phyloP scores from a whole-genome alignment of 495 filamentous ascomycete genomes.

The Parathielavia appendiculata region DNA sequence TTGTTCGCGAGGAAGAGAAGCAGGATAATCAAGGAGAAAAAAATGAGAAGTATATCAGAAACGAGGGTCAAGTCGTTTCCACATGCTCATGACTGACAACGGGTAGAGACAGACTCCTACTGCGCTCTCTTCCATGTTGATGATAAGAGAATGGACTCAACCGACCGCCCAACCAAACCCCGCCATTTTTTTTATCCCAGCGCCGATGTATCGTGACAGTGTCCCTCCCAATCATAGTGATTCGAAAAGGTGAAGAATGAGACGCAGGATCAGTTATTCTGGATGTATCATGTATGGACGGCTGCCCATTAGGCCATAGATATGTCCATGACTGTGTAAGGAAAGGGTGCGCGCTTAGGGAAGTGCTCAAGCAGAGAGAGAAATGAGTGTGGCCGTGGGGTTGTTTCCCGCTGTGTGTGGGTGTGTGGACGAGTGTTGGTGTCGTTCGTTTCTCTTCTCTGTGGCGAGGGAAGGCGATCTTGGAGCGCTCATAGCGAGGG shows the following conservation, averaged over 20 bases:
- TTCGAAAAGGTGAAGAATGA: not conserved
- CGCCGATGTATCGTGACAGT: constrained; percentile 4
- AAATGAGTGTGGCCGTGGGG: not conserved
- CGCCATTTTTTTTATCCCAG: no score
- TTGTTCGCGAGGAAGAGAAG: not conserved
- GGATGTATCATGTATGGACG: constrained; percentile 1
- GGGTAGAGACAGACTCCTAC: no score
- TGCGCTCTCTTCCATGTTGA: not conserved
- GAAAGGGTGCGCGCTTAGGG: not conserved
- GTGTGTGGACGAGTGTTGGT: not conserved
- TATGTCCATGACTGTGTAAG: constrained; percentile 1
- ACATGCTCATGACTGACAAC: no score
- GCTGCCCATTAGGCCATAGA: not conserved
- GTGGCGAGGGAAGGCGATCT: not conserved
- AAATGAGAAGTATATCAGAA: constrained; percentile 22
- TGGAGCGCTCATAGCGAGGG: not conserved
- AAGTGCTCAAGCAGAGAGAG: not conserved
- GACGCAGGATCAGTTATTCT: not conserved
- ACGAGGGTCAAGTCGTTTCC: no score
- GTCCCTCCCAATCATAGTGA: not conserved
- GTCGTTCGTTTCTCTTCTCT: no score
- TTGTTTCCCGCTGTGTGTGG: not conserved
- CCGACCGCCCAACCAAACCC: constrained; percentile 1
- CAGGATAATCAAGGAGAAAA: constrained; percentile 18
- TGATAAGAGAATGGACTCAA: constrained; percentile 15